phyloP scores from a whole-genome alignment of 768 basidiomycete species.

The Termitomyces sp. region DNA sequence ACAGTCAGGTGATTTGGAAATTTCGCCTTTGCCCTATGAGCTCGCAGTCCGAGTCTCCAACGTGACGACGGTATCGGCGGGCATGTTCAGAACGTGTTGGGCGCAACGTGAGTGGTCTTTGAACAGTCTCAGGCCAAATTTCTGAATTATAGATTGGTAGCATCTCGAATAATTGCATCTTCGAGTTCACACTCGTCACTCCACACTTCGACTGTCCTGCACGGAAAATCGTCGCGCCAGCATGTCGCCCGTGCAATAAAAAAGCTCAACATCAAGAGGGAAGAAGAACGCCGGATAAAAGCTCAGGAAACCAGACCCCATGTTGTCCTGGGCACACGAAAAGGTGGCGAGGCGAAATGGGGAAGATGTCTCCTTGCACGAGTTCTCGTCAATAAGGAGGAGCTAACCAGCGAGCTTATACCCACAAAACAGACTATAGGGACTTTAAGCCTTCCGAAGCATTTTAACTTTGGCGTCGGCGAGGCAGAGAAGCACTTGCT shows the following conservation, averaged over 20 bases:
- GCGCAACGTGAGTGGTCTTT: constrained; percentile 20
- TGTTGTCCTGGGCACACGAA: constrained; percentile 69
- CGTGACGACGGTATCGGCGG: background rate
- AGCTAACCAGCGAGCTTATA: constrained; percentile 26
- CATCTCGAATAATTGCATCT: constrained; percentile 34
- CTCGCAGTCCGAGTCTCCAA: too few species aligned
- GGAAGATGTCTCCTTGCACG: constrained; percentile 56
- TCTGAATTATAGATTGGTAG: constrained; percentile 14
- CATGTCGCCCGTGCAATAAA: constrained; percentile 29
- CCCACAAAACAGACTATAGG: constrained; percentile 27
- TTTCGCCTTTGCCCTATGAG: background rate
- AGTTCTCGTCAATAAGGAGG: constrained; percentile 50
- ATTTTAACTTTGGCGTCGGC: constrained; percentile 64
- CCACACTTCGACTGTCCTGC: constrained; percentile 41
- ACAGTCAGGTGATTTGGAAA: constrained; percentile 26
- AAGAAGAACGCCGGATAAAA: constrained; percentile 35
- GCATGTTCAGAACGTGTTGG: constrained; percentile 24
- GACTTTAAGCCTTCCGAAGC: constrained; percentile 39
- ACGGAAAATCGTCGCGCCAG: constrained; percentile 26
- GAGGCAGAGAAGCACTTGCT: constrained; percentile 52
- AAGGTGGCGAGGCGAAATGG: constrained; percentile 67
- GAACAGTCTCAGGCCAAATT: background rate
- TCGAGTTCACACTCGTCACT: constrained; percentile 27
- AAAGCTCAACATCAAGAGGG: constrained; percentile 40
- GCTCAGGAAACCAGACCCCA: constrained; percentile 44